Base-by-base conservation (phyloP, 148 eudicot species). In the Cornus suecica region DNA sequence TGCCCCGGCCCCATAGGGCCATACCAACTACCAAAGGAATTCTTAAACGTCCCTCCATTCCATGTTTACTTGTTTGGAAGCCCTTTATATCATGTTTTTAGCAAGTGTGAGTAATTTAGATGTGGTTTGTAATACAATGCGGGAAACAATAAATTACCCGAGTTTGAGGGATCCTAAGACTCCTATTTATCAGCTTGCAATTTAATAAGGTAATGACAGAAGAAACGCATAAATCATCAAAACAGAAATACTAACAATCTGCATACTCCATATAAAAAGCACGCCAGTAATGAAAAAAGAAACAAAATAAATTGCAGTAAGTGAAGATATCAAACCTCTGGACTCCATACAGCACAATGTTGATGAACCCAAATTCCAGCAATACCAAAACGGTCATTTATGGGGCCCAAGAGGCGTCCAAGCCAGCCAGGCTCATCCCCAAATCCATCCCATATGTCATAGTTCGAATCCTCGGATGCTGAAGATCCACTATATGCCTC, bases 331-430 rank as follows among this genome's bases (percentile, higher is more conserved):
- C 83, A 77, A 78, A 94, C 99, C 97, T 94, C 99, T 62, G 99
- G 99, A 88, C 99, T 94, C 99, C 99, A 94, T 30, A 94, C 99
- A 79, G 99, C 99, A 86, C 99, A 94, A 54, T 92, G 93, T 80
- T 90, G 99, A 82, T 94, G 99, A 72, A 94, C 97, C 97, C 95
- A 94, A 42, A 92, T 90, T 82, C 99, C 91, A 70, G 99, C 97
- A 82, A 94, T 94, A 70, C 99, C 99, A 75, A 82, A 85, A 8
- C 96, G 91, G 71, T 94, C 97, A 87, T 90, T 94, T 48, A 94
- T 82, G 37, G 99, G 99, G 54, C 99, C 99, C 79, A 94, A 81
- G 74, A 94, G 92, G 34, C 87, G 84, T 52, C 99, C 99, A 77
- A 92, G 92, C 99, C 99, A 94, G 54, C 94, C 90, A 82, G 97